Percentiles rank a stretch among this genome's conserved stretches.
Conservation (phyloP, 2,329 filamentous ascomycete genomes). For the Colletotrichum chlorophyti region DNA sequence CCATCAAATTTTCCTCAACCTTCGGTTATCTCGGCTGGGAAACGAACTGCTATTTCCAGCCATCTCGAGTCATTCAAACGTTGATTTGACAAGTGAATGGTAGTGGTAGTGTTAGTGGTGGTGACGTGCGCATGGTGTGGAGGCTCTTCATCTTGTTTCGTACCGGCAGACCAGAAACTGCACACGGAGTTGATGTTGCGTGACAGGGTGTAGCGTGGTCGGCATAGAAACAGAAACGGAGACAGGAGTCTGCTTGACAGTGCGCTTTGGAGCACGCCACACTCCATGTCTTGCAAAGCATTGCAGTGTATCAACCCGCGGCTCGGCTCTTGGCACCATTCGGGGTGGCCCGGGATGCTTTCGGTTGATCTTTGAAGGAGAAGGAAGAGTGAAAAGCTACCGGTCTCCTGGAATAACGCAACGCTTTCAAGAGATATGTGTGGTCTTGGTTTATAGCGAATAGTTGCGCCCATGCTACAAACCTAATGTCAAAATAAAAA, state of each 20-base stretch:
- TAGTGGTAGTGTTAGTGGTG: neutral
- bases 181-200: neutral
- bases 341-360: constrained; percentile 2
- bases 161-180: neutral
- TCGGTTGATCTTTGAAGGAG: neutral
- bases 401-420: constrained; percentile 1
- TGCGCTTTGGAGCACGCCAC: neutral
- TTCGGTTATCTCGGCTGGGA: neutral
- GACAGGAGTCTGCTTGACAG: constrained; percentile 16
- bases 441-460: constrained; percentile 7
- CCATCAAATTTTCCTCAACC: neutral
- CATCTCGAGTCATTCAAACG: constrained; percentile 8
- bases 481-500: constrained; percentile 20
- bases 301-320: constrained; percentile 23
- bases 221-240: neutral
- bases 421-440: constrained; percentile 17
- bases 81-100: neutral
- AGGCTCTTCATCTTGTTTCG: constrained; percentile 15
- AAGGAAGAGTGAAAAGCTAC: neutral
- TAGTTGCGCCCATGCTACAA: constrained; percentile 20
- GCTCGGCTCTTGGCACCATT: constrained; percentile 11
- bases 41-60: neutral
- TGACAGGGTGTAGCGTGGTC: neutral
- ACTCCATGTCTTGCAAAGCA: neutral
- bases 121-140: neutral